phyloP scores from a whole-genome alignment of 2,329 filamentous ascomycete genomes.

The Lojkania enalia region DNA sequence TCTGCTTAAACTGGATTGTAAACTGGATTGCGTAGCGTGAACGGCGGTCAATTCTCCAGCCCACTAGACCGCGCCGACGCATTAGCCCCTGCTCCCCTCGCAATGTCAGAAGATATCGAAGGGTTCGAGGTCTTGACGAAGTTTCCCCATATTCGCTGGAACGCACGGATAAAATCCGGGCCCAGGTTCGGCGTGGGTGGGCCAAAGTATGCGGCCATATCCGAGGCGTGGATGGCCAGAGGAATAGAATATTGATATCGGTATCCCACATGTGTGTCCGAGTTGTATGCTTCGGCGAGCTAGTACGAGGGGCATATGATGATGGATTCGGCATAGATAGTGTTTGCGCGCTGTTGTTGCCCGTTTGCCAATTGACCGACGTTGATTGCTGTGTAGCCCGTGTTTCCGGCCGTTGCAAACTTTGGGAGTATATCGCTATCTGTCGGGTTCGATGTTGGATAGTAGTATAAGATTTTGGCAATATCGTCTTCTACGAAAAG shows the following conservation, averaged over 20 bases:
- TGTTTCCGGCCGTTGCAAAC: constrained; percentile 37
- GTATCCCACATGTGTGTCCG: constrained; percentile 9
- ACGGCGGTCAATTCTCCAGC: constrained; percentile 20
- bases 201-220: constrained; percentile 23
- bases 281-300: constrained; percentile 53
- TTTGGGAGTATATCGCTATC: constrained; percentile 17
- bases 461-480: constrained; percentile 44
- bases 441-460: constrained; percentile 38
- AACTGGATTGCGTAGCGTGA: constrained; percentile 4
- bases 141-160: constrained; percentile 22
- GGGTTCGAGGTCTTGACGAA: constrained; percentile 19
- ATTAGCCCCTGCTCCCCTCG: constrained; percentile 7
- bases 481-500: constrained; percentile 39
- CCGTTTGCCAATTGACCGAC: constrained; percentile 55
- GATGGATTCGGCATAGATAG: constrained; percentile 59
- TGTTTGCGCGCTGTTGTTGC: constrained; percentile 58
- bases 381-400: constrained; percentile 53
- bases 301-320: constrained; percentile 62
- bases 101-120: constrained; percentile 13
- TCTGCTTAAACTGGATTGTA: constrained; percentile 14
- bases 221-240: constrained; percentile 20
- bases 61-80: not conserved
- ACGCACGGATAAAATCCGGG: constrained; percentile 13
- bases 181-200: constrained; percentile 15
- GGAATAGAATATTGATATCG: constrained; percentile 29